A percentile compares a stretch with the other conserved stretches of the same genome.
Conservation (phyloP, 2,329 filamentous ascomycete genomes). For the Ambrosiella xylebori region DNA sequence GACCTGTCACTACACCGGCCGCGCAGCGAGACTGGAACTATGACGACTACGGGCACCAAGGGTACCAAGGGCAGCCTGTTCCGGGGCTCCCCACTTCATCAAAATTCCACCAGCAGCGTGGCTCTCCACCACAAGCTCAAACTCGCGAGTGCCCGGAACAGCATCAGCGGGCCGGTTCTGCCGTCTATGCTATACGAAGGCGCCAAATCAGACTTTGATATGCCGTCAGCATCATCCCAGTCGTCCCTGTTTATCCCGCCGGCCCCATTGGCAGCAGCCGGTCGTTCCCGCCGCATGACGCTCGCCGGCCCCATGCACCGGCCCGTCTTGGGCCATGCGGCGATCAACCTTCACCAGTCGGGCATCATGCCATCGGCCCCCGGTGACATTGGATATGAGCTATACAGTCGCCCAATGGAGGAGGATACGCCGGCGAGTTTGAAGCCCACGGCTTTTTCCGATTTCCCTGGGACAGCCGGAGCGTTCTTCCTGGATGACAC, state of each 20-base stretch:
- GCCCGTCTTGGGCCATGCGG: neutral
- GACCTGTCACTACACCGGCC: neutral
- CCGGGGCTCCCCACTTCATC: too few species aligned
- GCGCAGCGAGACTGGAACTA: neutral
- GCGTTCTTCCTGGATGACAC: neutral
- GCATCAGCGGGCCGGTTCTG: neutral
- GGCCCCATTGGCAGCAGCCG: neutral
- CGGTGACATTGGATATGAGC: neutral
- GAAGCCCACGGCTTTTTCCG: too few species aligned
- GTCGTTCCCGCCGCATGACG: neutral
- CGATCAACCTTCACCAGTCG: neutral
- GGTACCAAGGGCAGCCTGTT: neutral
- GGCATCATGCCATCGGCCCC: conserved; percentile 1
- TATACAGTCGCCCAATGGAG: neutral
- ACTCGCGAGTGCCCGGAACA: neutral
- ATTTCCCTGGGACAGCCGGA: neutral
- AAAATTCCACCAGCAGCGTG: too few species aligned
- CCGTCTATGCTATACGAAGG: neutral
- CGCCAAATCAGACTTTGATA: too few species aligned
- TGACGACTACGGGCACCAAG: neutral
- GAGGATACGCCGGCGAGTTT: neutral
- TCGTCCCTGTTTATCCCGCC: too few species aligned
- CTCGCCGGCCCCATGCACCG: neutral
- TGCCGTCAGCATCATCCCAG: neutral
- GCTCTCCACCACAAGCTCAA: too few species aligned